Evolutionary conservation across 1,139 yeast genomes (phyloP).

Genomic region (Yamadazyma atmosphaerica): DNA sequence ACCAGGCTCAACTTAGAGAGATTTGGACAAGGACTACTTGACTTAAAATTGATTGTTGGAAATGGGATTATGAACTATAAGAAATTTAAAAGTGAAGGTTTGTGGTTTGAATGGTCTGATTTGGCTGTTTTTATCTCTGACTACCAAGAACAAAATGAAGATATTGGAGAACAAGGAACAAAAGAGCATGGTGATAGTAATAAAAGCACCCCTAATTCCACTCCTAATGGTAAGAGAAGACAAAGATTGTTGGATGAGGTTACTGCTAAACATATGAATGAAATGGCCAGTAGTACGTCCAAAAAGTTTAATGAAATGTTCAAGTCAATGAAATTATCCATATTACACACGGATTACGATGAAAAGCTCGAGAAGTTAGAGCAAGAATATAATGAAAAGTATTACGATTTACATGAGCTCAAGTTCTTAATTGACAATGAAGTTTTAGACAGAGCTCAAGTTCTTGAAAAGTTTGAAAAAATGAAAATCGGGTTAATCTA

Average conservation of each 20-base stretch:
- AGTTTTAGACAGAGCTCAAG: conserved; percentile 22
- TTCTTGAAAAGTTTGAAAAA: conserved; percentile 38
- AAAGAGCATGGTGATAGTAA: conserved; percentile 5
- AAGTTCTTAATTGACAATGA: conserved; percentile 34
- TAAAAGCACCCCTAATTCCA: conserved; percentile 4
- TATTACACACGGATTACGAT: conserved; percentile 32
- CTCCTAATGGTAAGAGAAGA: conserved; percentile 8
- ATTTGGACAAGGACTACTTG: conserved; percentile 44
- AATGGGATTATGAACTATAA: conserved; percentile 34
- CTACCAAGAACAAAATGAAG: conserved; percentile 6
- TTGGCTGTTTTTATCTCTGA: conserved; percentile 26
- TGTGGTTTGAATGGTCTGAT: conserved; percentile 53
- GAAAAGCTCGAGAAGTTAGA: conserved; percentile 32
- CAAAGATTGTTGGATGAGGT: conserved; percentile 16
- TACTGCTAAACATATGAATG: conserved; percentile 24
- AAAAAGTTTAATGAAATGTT: conserved; percentile 34
- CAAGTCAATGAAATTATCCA: conserved; percentile 27
- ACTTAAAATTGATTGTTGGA: conserved; percentile 33
- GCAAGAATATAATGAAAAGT: conserved; percentile 31
- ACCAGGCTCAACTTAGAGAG: conserved; percentile 40
- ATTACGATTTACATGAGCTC: conserved; percentile 32
- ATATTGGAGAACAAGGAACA: not conserved
- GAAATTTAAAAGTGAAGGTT: conserved; percentile 43
- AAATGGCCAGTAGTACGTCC: conserved; percentile 27
- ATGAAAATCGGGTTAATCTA: conserved; percentile 36